A percentile compares a stretch with the other conserved stretches of the same genome.
These are phyloP conservation scores for Macroventuria anomochaeta DNA, from an alignment of 2,329 filamentous ascomycete species.

Conservation along the genomic window DNA sequence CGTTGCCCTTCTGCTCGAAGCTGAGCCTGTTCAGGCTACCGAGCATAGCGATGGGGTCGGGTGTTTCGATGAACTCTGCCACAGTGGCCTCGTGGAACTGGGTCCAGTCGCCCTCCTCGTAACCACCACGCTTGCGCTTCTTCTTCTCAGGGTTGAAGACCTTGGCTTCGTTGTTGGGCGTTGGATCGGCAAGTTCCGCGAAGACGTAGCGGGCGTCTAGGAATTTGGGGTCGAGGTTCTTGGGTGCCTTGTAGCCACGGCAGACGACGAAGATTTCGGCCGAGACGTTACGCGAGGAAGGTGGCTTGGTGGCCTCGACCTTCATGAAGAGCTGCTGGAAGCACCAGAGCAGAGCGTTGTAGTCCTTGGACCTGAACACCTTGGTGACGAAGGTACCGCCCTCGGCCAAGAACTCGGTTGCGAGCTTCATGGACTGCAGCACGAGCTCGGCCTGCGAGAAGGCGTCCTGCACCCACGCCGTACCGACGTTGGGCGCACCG, in stretches of 20 bases:
- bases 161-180: constrained; percentile 95
- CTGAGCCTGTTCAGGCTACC: constrained; percentile 83
- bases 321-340: constrained; percentile 96
- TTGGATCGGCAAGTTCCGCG: constrained; percentile 83
- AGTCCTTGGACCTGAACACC: constrained; percentile 96
- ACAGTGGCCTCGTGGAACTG: constrained; percentile 89
- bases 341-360: constrained; percentile 94
- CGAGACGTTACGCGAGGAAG: constrained; percentile 92
- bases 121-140: constrained; percentile 96
- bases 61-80: constrained; percentile 92
- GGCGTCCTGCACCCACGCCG: constrained; percentile 96
- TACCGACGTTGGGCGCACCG: constrained; percentile 96
- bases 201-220: constrained; percentile 90
- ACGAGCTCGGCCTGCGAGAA: constrained; percentile 96
- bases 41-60: constrained; percentile 90
- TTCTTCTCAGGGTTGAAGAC: constrained; percentile 98
- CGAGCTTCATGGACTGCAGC: constrained; percentile 88
- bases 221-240: constrained; percentile 89
- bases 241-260: constrained; percentile 92
- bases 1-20: constrained; percentile 78
- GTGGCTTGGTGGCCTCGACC: constrained; percentile 96
- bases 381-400: constrained; percentile 95
- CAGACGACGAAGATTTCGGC: constrained; percentile 99
- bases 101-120: constrained; percentile 93
- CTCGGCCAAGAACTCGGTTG: constrained; percentile 82